Evolutionary conservation across 176 grass and related monocot species (phyloP), one percentile per base, ranked within the genome.

Genomic region (Thalia dealbata): DNA sequence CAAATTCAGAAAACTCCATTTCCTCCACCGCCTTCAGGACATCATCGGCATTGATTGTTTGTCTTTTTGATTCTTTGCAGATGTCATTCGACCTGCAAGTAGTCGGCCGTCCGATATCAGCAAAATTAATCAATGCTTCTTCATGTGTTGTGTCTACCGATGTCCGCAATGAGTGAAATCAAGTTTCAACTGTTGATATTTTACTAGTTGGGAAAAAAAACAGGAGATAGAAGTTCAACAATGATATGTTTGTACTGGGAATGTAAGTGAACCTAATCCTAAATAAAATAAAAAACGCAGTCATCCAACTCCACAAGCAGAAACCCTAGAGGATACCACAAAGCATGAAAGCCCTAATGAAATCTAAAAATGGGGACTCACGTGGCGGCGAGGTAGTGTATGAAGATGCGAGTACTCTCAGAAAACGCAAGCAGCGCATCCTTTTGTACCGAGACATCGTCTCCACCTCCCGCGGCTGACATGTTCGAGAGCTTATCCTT

Each of bases 321-420:
- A 68, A 68, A 68, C 65, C 65, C 65, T 68, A 68, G 65, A 68
- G 35, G 38, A 11, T 68, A 32, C 65, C 32, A 22, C 35, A 21
- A n/a, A 7, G 19, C 4, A n/a, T 16, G 44, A 71, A 52, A 10
- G 3, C 14, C 14, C 43, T 16, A 29, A 71, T 28, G 51, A 19
- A 62, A 44, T 22, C n/a, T 1, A 45, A 5, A n/a, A 16, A 22
- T 42, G 18, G 11, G 48, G 16, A n/a, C 22, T 44, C 61, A 96
- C 89, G 93, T 96, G 73, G 93, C 93, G 35, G 93, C 92, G 76
- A 96, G 84, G 75, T 96, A 92, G 82, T 96, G 89, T 76, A 96
- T 96, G 84, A 96, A 96, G 82, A 96, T 92, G 70, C 93, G 87
- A 56, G 89, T 85, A 62, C 93, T 88, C 84, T 96, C 89, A 13